Evolutionary conservation across 192 early-diverging fungal genomes (phyloP).

Genomic region (Powellomyces hirtus): DNA sequence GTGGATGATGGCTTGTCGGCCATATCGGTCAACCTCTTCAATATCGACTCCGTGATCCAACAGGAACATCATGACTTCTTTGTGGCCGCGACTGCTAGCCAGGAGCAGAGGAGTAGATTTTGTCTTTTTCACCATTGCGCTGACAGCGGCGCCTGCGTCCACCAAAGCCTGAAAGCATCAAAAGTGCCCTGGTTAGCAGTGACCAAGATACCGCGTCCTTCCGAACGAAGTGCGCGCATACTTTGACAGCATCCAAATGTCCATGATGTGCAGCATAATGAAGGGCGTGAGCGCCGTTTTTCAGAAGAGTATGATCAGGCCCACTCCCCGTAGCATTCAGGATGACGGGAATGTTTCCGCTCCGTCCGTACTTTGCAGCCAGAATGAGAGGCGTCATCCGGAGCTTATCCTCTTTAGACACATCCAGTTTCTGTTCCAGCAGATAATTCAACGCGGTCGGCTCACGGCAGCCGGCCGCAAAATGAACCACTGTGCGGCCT

Average conservation of each 20-base stretch:
- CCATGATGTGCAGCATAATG: slow-evolving; percentile 36
- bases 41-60: slow-evolving; percentile 39
- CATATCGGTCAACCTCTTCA: slow-evolving; percentile 8
- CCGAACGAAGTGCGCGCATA: no score
- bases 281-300: slow-evolving; percentile 22
- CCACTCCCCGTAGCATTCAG: slow-evolving; percentile 16
- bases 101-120: slow-evolving; percentile 27
- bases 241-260: slow-evolving; percentile 33
- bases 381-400: slow-evolving; percentile 47
- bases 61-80: slow-evolving; percentile 38
- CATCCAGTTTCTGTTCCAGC: slow-evolving; percentile 31
- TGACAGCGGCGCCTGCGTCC: slow-evolving; percentile 35
- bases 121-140: slow-evolving; percentile 27
- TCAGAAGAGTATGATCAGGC: slow-evolving; percentile 41
- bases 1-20: neutral
- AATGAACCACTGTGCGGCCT: slow-evolving; percentile 47
- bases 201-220: no score
- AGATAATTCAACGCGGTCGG: slow-evolving; percentile 45
- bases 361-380: slow-evolving; percentile 51
- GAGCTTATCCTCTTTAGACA: slow-evolving; percentile 27
- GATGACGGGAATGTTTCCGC: slow-evolving; percentile 32
- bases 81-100: slow-evolving; percentile 21
- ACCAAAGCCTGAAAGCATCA: no score
- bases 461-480: slow-evolving; percentile 47
- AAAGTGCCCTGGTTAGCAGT: no score